Evolutionary conservation across 169 alveolate genomes (phyloP).

Genomic region (Cytauxzoon felis): DNA sequence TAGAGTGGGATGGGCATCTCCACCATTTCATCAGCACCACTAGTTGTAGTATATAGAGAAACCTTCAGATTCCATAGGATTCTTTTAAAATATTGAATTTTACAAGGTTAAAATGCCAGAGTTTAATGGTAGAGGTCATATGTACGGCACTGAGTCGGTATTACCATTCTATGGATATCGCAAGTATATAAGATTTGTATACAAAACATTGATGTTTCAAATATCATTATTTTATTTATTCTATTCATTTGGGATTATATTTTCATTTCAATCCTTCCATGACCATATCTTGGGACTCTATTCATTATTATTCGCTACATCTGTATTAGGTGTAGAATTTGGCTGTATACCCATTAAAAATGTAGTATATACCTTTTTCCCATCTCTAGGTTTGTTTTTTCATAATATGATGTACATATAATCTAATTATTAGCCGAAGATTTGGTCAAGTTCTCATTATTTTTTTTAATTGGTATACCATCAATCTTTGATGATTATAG

Average conservation of each 20-base stretch:
- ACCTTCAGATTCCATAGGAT: too few species aligned
- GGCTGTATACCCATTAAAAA: neutral
- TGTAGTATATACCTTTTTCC: slow-evolving; percentile 5
- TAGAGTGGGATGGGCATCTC: too few species aligned
- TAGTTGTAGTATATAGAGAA: too few species aligned
- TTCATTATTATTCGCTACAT: slow-evolving; percentile 11
- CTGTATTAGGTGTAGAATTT: neutral
- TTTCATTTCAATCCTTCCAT: slow-evolving; percentile 5
- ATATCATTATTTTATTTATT: slow-evolving; percentile 10
- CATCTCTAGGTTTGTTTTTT: slow-evolving; percentile 15
- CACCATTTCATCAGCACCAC: too few species aligned
- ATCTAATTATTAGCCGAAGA: slow-evolving; percentile 17
- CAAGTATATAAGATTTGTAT: neutral
- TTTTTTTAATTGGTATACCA: slow-evolving; percentile 16
- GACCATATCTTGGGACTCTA: slow-evolving; percentile 13
- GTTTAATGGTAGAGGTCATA: slow-evolving; percentile 7
- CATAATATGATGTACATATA: neutral
- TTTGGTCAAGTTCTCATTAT: slow-evolving; percentile 28
- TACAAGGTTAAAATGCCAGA: slow-evolving; percentile 25
- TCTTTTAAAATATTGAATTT: too few species aligned
- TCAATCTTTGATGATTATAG: neutral
- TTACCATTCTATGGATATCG: slow-evolving; percentile 1
- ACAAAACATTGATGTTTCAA: slow-evolving; percentile 1
- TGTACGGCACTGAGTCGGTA: neutral
- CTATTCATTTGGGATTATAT: slow-evolving; percentile 10